A percentile compares a stretch with the other conserved stretches of the same genome.
Evolutionary conservation across 1,284 basidiomycete genomes (phyloP).

Genomic region (Afroboletus lepidellus): DNA sequence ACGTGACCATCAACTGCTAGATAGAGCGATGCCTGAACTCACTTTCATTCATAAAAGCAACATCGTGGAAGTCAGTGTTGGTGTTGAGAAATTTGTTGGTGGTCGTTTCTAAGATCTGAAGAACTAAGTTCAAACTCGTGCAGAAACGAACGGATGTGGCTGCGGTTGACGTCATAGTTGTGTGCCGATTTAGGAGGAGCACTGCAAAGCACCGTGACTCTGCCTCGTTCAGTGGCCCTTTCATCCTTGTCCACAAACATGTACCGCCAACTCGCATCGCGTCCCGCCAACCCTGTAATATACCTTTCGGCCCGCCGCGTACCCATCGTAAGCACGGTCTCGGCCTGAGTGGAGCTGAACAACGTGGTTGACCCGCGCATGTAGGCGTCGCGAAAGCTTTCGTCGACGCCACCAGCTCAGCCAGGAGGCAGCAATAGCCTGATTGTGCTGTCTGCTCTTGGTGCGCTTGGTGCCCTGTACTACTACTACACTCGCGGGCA

Average conservation of each 20-base stretch:
- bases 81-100: no score
- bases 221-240: neutral
- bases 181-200: constrained; percentile 7
- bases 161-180: constrained; percentile 12
- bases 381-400: constrained; percentile 24
- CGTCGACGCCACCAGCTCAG: constrained; percentile 6
- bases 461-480: constrained; percentile 34
- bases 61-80: no score
- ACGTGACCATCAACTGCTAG: no score
- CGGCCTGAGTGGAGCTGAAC: neutral
- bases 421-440: constrained; percentile 24
- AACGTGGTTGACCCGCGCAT: constrained; percentile 4
- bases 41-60: no score
- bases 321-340: constrained; percentile 14
- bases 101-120: no score
- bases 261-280: constrained; percentile 16
- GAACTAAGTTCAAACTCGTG: no score
- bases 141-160: no score
- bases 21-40: no score
- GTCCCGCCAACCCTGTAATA: constrained; percentile 11
- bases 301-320: constrained; percentile 12
- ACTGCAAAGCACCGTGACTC: neutral
- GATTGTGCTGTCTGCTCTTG: constrained; percentile 28
- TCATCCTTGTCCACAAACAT: constrained; percentile 11
- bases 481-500: constrained; percentile 31